Evolutionary conservation across 1,284 basidiomycete species (phyloP).

Genomic region (Tilletia setariae): DNA sequence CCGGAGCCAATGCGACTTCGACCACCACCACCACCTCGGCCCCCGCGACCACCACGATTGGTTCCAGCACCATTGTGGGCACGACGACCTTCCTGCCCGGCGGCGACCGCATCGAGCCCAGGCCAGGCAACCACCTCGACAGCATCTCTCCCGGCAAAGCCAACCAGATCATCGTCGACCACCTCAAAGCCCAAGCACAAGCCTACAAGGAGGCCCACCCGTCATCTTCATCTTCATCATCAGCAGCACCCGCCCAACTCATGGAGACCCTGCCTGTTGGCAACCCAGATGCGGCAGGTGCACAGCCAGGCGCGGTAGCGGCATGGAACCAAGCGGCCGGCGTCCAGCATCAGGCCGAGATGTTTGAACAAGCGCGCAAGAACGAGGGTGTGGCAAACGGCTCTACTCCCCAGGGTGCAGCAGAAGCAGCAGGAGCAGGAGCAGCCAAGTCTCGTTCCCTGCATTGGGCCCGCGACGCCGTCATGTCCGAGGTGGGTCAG

Average conservation of each 20-base stretch:
- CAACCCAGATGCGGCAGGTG: not conserved
- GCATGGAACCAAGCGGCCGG: slow-evolving; percentile 6
- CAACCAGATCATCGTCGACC: slow-evolving; percentile 2
- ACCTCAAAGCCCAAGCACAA: not conserved
- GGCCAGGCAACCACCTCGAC: not conserved
- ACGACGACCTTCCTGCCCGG: slow-evolving; percentile 6
- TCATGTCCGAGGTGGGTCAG: not conserved
- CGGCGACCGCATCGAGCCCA: slow-evolving; percentile 2
- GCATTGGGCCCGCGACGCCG: not conserved
- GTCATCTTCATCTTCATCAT: not conserved
- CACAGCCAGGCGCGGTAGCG: not conserved
- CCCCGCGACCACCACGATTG: not conserved
- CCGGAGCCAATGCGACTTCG: too few species aligned
- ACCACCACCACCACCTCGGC: not conserved
- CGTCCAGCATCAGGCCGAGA: not conserved
- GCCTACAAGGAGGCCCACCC: not conserved
- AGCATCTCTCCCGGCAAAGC: slow-evolving; percentile 9
- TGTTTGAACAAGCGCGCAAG: too few species aligned
- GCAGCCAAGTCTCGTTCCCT: too few species aligned
- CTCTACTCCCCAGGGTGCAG: too few species aligned
- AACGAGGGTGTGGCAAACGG: too few species aligned
- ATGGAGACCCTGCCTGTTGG: not conserved
- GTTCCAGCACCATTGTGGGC: not conserved
- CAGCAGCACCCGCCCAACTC: not conserved
- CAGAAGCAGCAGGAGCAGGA: too few species aligned